phyloP scores from a whole-genome alignment of 441 rosid genomes.

The Viola pubescens region DNA sequence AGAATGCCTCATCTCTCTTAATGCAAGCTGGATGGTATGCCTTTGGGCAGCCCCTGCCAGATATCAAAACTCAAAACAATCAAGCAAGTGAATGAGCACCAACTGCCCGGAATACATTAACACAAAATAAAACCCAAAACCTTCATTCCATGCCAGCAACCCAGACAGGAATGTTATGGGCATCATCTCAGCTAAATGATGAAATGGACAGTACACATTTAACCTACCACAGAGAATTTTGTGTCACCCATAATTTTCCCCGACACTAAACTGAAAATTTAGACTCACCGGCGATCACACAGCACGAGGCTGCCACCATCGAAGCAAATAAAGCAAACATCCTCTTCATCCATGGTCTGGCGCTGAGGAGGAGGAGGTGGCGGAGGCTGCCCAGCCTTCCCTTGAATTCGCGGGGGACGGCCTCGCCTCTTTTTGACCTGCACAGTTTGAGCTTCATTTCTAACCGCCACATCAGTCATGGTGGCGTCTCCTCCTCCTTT shows the following conservation, averaged over 20 bases:
- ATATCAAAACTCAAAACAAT: slow-evolving; percentile 17
- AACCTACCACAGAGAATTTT: neutral
- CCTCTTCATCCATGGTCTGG: slow-evolving; percentile 57
- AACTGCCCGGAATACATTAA: neutral
- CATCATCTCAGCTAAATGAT: no score
- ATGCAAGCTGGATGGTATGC: slow-evolving; percentile 97
- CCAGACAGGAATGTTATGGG: no score
- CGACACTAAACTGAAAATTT: neutral
- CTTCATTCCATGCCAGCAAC: neutral
- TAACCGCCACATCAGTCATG: slow-evolving; percentile 24
- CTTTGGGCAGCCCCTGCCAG: slow-evolving; percentile 94
- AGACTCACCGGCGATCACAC: slow-evolving; percentile 91
- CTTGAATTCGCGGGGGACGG: slow-evolving; percentile 58
- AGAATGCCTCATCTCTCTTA: slow-evolving; percentile 85
- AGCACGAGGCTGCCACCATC: slow-evolving; percentile 98
- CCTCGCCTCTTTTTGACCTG: slow-evolving; percentile 68
- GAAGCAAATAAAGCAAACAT: slow-evolving; percentile 97
- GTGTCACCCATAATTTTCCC: no score
- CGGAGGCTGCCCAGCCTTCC: slow-evolving; percentile 17
- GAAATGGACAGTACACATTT: neutral
- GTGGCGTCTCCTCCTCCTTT: slow-evolving; percentile 8
- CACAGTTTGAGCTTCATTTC: slow-evolving; percentile 17
- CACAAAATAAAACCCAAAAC: neutral
- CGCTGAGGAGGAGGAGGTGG: slow-evolving; percentile 22
- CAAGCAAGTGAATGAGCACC: slow-evolving; percentile 12